phyloP scores from a whole-genome alignment of 2,329 filamentous ascomycete species.

The Venturia oleaginea region DNA sequence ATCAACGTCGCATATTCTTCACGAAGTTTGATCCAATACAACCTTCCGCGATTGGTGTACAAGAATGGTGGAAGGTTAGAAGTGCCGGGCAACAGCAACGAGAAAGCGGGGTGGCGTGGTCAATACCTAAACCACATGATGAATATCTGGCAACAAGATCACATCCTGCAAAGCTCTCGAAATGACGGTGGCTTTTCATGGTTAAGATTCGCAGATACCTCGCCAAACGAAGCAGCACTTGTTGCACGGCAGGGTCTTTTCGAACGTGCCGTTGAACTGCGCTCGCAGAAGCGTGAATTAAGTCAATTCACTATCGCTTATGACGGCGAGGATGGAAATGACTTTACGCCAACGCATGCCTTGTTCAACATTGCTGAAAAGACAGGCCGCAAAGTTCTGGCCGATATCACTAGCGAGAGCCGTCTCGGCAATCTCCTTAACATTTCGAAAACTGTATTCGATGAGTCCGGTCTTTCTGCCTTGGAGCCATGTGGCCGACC shows the following conservation, averaged over 20 bases:
- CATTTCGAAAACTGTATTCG: slow-evolving; percentile 57
- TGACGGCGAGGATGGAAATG: slow-evolving; percentile 50
- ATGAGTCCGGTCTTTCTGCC: slow-evolving; percentile 60
- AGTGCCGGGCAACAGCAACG: slow-evolving; percentile 64
- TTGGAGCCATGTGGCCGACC: slow-evolving; percentile 76
- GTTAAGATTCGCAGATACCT: slow-evolving; percentile 76
- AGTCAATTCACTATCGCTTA: slow-evolving; percentile 61
- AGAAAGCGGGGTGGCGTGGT: slow-evolving; percentile 66
- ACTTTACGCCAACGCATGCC: slow-evolving; percentile 64
- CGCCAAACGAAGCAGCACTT: slow-evolving; percentile 61
- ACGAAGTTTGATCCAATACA: slow-evolving; percentile 75
- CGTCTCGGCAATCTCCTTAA: slow-evolving; percentile 69
- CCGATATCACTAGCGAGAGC: slow-evolving; percentile 63
- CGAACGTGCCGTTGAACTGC: slow-evolving; percentile 58
- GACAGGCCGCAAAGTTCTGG: slow-evolving; percentile 54
- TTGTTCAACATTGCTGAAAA: slow-evolving; percentile 69
- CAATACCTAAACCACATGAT: slow-evolving; percentile 72
- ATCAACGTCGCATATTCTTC: slow-evolving; percentile 81
- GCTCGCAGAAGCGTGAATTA: slow-evolving; percentile 46
- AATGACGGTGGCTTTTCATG: slow-evolving; percentile 70
- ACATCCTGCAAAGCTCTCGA: slow-evolving; percentile 57
- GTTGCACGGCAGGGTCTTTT: slow-evolving; percentile 64
- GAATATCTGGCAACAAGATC: slow-evolving; percentile 81
- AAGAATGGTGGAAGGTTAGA: slow-evolving; percentile 69
- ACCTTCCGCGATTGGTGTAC: slow-evolving; percentile 73